Base-by-base conservation (phyloP, 2,329 filamentous ascomycete genomes). In the Hirsutella rhossiliensis region DNA sequence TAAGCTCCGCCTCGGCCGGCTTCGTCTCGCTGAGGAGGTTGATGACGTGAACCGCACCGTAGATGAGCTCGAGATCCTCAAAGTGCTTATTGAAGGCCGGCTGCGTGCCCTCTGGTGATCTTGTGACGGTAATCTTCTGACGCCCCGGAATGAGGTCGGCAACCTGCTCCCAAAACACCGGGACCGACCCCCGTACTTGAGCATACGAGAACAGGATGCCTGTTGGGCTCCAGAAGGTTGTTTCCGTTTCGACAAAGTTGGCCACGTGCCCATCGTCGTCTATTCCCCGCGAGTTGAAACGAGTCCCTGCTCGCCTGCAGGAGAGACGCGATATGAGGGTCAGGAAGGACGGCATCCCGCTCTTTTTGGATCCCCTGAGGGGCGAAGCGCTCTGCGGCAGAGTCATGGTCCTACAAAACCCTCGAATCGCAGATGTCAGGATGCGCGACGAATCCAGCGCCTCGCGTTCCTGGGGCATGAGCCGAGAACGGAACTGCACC, bases 231-330 rank as follows among this genome's bases (percentile, higher is more conserved):
- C 86, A 95, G 57, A 94, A 89, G 36, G 90, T 80, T 0, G 88
- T 94, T 64, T 98, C 92, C 0, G 88, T 92, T 63, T 98, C 92
- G n/a, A 97, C 92, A 63, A 95, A 98, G 62, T 98, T 98, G 48
- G 92, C 89, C 27, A 97, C 92, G 55, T 97, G 87, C 13, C 92
- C 92, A 57, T 97, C 88, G 59, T 98, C 92, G 57, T 98, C 92
- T 50, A 98, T 95, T 34, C 92, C 92, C 52, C 92, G 77, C n/a
- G 90, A 84, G 61, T 97, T 97, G 71, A 97, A 98, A 36, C 92
- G 78, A 15, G 92, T 98, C 19, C 92, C 92, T 17, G 92, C 92
- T 65, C 90, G 79, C 53, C 81, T 76, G 57, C 89, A 97, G 2
- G 92, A 97, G 32, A 97, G 71, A 29, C 92, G 78, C 2, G 92